Evolutionary conservation across 75 land plant species (phyloP).

Genomic region (Picea glauca): DNA sequence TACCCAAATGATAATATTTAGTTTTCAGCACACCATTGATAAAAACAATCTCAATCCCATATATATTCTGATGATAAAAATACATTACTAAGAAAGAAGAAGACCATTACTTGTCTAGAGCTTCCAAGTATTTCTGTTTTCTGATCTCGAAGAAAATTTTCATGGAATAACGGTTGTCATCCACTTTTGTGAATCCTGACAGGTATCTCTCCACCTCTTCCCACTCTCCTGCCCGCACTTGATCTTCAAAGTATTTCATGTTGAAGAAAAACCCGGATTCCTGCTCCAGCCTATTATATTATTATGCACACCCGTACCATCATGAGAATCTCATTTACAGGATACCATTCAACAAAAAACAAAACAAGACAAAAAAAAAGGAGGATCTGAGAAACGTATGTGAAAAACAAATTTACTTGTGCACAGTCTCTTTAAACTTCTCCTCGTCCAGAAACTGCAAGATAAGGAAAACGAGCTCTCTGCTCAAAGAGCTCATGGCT

Average conservation of each 20-base stretch:
- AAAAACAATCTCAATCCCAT: too few species aligned
- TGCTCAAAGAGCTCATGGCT: constrained; percentile 45
- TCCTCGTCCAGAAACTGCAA: constrained; percentile 42
- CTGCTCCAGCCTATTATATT: constrained; percentile 28
- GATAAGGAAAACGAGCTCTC: constrained; percentile 43
- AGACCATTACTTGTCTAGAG: constrained; percentile 31
- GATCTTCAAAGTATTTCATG: constrained; percentile 49
- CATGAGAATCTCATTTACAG: too few species aligned
- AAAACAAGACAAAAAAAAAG: too few species aligned
- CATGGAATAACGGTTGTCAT: constrained; percentile 51
- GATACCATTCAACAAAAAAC: too few species aligned
- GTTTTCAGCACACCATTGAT: background rate
- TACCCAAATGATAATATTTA: background rate
- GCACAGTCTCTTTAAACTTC: constrained; percentile 39
- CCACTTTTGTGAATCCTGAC: constrained; percentile 40
- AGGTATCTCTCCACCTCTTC: constrained; percentile 41
- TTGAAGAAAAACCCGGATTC: constrained; percentile 44
- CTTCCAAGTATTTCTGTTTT: constrained; percentile 48
- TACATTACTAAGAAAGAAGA: background rate
- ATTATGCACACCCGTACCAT: too few species aligned
- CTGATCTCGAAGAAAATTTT: constrained; percentile 46
- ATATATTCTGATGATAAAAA: too few species aligned
- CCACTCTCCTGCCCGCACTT: constrained; percentile 42
- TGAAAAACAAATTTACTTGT: constrained; percentile 21
- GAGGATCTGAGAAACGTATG: too few species aligned